A percentile compares a stretch with the other conserved stretches of the same genome.
phyloP scores from a whole-genome alignment of 345 rosid species.

The Laguncularia racemosa region DNA sequence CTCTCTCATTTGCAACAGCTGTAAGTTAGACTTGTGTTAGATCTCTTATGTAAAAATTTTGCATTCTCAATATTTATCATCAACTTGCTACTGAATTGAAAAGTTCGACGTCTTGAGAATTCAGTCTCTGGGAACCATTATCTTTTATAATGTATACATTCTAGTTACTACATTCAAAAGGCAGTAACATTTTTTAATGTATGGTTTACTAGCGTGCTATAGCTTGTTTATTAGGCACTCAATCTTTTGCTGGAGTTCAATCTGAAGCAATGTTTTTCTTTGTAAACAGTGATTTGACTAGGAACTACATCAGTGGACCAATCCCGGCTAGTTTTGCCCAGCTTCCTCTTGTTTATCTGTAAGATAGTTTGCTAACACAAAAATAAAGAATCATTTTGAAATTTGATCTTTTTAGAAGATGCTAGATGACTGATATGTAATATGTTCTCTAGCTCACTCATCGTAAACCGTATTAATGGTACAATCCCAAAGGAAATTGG shows the following conservation, averaged over 20 bases:
- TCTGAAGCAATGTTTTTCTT: conserved; percentile 1
- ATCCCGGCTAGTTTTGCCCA: conserved; percentile 46
- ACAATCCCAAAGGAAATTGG: conserved; percentile 54
- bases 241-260: no score
- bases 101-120: no score
- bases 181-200: no score
- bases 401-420: no score
- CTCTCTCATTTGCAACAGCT: conserved; percentile 43
- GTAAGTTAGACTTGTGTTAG: conserved; percentile 26
- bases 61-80: no score
- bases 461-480: conserved; percentile 65
- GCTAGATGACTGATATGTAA: not conserved
- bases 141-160: no score
- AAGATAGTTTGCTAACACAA: conserved; percentile 15
- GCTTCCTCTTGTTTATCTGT: conserved; percentile 49
- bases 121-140: no score
- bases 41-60: not conserved
- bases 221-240: not conserved
- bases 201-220: no score
- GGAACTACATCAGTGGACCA: conserved; percentile 66
- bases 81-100: no score
- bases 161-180: no score
- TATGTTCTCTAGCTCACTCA: conserved; percentile 33
- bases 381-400: not conserved
- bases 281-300: conserved; percentile 54